Percentiles rank a stretch among this genome's conserved stretches.
phyloP scores from a whole-genome alignment of 257 asterid genomes.

The Agastache rugosa region DNA sequence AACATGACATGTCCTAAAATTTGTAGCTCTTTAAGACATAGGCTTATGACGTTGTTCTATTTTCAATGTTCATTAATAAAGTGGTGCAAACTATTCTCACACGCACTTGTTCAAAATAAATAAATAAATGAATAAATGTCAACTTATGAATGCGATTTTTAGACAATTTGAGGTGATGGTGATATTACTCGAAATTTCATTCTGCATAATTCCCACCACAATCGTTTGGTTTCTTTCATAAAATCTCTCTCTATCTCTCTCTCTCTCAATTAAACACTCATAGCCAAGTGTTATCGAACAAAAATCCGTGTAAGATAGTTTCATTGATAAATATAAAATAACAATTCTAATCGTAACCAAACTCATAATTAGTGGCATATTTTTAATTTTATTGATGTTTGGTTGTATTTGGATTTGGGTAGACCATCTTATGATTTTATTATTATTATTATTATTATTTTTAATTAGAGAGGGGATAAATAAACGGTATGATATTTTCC shows the following conservation, averaged over 20 bases:
- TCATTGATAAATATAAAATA: no score
- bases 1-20: constrained; percentile 37
- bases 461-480: not conserved
- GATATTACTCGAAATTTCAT: constrained; percentile 17
- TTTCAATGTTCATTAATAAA: constrained; percentile 22
- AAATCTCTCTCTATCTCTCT: not conserved
- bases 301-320: not conserved
- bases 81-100: not conserved
- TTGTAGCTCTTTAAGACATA: constrained; percentile 28
- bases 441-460: not conserved
- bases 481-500: not conserved
- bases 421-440: not conserved
- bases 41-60: constrained; percentile 30
- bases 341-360: no score
- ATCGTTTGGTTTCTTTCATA: not conserved
- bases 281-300: not conserved
- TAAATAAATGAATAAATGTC: no score
- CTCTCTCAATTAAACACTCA: no score
- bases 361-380: not conserved
- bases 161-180: constrained; percentile 28
- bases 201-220: constrained; percentile 1
- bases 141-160: not conserved
- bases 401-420: not conserved
- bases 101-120: not conserved
- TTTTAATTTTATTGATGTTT: not conserved